These are phyloP conservation scores for Collybia sp. DNA, from an alignment of 768 basidiomycete genomes.

Conservation along the genomic window DNA sequence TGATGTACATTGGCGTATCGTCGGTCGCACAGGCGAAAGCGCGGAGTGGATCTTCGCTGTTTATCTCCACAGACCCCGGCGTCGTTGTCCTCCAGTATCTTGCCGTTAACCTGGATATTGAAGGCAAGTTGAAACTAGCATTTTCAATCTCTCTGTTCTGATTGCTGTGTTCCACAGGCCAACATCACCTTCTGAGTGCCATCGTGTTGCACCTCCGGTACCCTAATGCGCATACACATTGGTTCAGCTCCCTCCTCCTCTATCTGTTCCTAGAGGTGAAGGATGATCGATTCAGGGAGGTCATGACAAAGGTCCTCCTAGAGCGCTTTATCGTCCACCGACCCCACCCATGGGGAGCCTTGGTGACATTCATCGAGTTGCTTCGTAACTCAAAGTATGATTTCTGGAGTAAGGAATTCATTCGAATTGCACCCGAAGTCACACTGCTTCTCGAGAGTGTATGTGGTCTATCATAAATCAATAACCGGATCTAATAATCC, in stretches of 20 bases:
- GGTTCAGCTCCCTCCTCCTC: conserved; percentile 91
- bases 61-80: conserved; percentile 78
- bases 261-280: conserved; percentile 81
- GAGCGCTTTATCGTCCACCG: conserved; percentile 93
- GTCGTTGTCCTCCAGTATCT: conserved; percentile 83
- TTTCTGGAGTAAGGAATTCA: conserved; percentile 87
- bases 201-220: conserved; percentile 94
- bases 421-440: conserved; percentile 82
- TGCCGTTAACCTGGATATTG: conserved; percentile 78
- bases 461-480: conserved; percentile 21
- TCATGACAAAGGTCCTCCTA: conserved; percentile 84
- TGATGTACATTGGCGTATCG: conserved; percentile 94
- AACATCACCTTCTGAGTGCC: conserved; percentile 92
- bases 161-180: conserved; percentile 53
- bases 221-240: conserved; percentile 97
- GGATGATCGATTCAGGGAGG: conserved; percentile 73
- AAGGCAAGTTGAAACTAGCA: conserved; percentile 54
- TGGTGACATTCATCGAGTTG: conserved; percentile 91
- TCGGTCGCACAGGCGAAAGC: conserved; percentile 88
- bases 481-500: too few relatives aligned
- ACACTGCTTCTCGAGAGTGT: conserved; percentile 82
- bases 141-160: not conserved
- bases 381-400: conserved; percentile 88
- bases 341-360: conserved; percentile 94
- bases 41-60: conserved; percentile 75